Evolutionary conservation across 768 basidiomycete genomes (phyloP).

Genomic region (Saitozyma podzolica): DNA sequence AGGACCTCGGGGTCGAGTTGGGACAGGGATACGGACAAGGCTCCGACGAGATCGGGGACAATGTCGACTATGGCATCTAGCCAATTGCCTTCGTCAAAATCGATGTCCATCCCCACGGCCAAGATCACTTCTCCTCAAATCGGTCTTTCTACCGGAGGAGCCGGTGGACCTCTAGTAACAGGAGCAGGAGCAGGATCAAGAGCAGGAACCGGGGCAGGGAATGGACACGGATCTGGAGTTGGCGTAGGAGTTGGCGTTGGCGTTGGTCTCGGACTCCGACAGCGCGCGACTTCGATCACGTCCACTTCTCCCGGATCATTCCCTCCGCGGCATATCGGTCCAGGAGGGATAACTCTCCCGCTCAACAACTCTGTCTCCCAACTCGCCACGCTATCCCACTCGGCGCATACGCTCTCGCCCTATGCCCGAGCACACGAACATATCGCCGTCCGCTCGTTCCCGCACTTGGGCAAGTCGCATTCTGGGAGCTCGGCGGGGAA

Average conservation of each 20-base stretch:
- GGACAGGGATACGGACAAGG: conserved; percentile 18
- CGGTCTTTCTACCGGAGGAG: background rate
- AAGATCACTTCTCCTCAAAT: background rate
- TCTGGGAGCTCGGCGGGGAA: conserved; percentile 2
- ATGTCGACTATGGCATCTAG: conserved; percentile 23
- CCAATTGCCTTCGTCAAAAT: conserved; percentile 31
- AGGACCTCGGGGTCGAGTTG: conserved; percentile 21
- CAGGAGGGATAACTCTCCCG: conserved; percentile 44
- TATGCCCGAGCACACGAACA: conserved; percentile 88
- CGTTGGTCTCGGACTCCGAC: background rate
- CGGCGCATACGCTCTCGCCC: conserved; percentile 90
- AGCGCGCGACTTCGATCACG: background rate
- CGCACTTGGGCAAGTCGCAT: conserved; percentile 54
- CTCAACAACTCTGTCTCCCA: conserved; percentile 77
- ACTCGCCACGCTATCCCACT: conserved; percentile 77
- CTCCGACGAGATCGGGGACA: conserved; percentile 17
- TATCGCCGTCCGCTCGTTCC: conserved; percentile 87
- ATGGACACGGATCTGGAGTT: no score
- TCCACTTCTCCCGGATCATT: conserved; percentile 30
- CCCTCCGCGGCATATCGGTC: conserved; percentile 35
- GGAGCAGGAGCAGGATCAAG: background rate
- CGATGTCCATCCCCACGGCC: conserved; percentile 20
- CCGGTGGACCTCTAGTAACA: background rate
- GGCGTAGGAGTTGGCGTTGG: background rate
- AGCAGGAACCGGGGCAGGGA: no score